Evolutionary conservation across 345 rosid species (phyloP).

Genomic region (Mallotus nudiflorus): DNA sequence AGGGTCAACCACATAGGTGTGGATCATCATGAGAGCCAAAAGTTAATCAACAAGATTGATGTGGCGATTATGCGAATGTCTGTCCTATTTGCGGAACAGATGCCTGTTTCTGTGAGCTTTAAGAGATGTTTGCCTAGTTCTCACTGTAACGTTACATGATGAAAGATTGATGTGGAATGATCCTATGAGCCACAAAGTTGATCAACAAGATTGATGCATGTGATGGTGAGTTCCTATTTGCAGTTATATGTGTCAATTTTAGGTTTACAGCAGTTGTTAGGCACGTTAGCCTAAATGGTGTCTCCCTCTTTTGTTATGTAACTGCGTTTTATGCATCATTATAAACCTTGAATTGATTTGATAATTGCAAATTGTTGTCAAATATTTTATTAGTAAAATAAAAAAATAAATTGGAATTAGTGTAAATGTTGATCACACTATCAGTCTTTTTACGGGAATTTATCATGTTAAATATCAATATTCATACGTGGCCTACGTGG

Average conservation of each 20-base stretch:
- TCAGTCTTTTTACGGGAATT: neutral
- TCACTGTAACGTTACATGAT: too few species aligned
- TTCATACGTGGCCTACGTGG: neutral
- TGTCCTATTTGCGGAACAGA: too few species aligned
- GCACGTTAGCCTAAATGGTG: too few species aligned
- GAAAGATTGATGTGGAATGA: too few species aligned
- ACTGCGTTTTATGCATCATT: neutral
- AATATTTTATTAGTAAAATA: neutral
- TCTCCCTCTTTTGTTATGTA: too few species aligned
- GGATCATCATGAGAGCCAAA: too few species aligned
- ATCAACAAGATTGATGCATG: neutral
- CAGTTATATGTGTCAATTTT: neutral
- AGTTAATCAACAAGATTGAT: too few species aligned
- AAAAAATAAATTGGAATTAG: neutral
- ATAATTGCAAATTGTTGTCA: neutral
- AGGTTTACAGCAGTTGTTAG: too few species aligned
- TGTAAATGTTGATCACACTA: too few species aligned
- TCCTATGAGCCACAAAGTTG: neutral
- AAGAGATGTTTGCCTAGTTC: too few species aligned
- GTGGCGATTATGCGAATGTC: too few species aligned
- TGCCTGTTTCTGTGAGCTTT: too few species aligned
- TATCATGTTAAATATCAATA: neutral
- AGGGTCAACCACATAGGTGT: neutral
- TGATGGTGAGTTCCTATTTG: neutral
- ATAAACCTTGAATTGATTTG: neutral